Percentiles rank a stretch among this genome's conserved stretches.
phyloP scores from a whole-genome alignment of 2,329 filamentous ascomycete species.

The Aulographum hederae region DNA sequence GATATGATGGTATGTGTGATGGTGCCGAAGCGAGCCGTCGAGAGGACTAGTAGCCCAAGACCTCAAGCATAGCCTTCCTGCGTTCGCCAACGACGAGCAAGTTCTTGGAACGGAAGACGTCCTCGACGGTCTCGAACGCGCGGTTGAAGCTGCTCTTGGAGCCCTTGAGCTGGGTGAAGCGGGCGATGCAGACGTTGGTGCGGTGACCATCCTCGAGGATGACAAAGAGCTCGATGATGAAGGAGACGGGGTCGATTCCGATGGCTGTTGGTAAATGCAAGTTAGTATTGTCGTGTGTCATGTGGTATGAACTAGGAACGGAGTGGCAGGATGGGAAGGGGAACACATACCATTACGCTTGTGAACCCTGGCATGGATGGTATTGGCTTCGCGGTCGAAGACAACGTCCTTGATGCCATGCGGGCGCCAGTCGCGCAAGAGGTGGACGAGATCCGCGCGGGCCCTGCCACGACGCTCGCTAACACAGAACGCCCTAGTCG shows the following conservation, averaged over 20 bases:
- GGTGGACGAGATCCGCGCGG: slow-evolving; percentile 55
- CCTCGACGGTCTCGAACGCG: slow-evolving; percentile 59
- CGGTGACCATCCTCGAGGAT: slow-evolving; percentile 71
- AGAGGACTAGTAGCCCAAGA: slow-evolving; percentile 14
- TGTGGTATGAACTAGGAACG: background rate
- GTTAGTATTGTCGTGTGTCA: slow-evolving; percentile 1
- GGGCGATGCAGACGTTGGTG: slow-evolving; percentile 59
- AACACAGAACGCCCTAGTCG: slow-evolving; percentile 57
- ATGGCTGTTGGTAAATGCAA: slow-evolving; percentile 46
- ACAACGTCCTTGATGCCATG: slow-evolving; percentile 68
- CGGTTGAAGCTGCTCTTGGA: slow-evolving; percentile 77
- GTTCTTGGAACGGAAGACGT: slow-evolving; percentile 44
- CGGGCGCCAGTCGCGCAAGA: slow-evolving; percentile 62
- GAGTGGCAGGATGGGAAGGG: background rate
- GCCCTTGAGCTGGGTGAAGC: slow-evolving; percentile 81
- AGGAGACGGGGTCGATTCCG: slow-evolving; percentile 69
- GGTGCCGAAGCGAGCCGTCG: no score
- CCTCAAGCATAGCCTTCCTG: slow-evolving; percentile 25
- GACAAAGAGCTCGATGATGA: slow-evolving; percentile 74
- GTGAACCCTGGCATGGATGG: slow-evolving; percentile 62
- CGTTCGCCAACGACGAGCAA: slow-evolving; percentile 45
- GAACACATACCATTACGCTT: slow-evolving; percentile 37
- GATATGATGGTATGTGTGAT: no score
- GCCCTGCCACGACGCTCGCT: slow-evolving; percentile 51
- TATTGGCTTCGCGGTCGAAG: slow-evolving; percentile 60